Conservation (phyloP, 495 filamentous ascomycete genomes). For the Friedmanniomyces simplex region DNA sequence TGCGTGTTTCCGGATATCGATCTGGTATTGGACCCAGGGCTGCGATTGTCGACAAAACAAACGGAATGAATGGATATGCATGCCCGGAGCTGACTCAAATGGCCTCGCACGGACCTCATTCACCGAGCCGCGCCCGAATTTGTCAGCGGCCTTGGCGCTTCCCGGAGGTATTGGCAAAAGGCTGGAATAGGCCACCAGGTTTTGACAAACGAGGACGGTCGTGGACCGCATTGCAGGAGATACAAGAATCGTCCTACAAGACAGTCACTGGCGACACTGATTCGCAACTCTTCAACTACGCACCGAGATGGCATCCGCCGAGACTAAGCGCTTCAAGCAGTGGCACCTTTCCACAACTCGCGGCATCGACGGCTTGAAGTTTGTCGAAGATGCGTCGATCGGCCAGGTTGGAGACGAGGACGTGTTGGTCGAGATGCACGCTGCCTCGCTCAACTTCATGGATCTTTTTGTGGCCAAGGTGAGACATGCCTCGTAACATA, state of each 20-base stretch:
- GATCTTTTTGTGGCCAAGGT: constrained; percentile 15
- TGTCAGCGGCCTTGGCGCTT: not conserved
- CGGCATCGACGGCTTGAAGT: not conserved
- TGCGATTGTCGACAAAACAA: too few relatives aligned
- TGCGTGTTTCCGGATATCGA: too few relatives aligned
- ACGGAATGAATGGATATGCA: too few relatives aligned
- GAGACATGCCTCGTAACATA: too few relatives aligned
- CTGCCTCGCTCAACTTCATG: constrained; percentile 22
- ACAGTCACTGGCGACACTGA: not conserved
- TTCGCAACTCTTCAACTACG: not conserved
- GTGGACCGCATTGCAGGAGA: too few relatives aligned
- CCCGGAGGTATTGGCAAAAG: not conserved
- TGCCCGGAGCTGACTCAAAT: too few relatives aligned
- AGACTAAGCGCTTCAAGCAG: not conserved
- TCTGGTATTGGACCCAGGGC: too few relatives aligned
- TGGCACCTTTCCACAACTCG: not conserved
- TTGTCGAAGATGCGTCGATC: not conserved
- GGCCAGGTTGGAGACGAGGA: not conserved
- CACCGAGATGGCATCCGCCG: not conserved
- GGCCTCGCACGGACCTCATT: too few relatives aligned
- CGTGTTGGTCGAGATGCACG: constrained; percentile 8
- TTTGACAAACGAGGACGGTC: too few relatives aligned
- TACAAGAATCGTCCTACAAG: too few relatives aligned
- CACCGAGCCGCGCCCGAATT: not conserved
- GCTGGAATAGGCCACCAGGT: not conserved